Evolutionary conservation across 176 grass and related monocot genomes (phyloP).

Genomic region (Paspalum notatum): DNA sequence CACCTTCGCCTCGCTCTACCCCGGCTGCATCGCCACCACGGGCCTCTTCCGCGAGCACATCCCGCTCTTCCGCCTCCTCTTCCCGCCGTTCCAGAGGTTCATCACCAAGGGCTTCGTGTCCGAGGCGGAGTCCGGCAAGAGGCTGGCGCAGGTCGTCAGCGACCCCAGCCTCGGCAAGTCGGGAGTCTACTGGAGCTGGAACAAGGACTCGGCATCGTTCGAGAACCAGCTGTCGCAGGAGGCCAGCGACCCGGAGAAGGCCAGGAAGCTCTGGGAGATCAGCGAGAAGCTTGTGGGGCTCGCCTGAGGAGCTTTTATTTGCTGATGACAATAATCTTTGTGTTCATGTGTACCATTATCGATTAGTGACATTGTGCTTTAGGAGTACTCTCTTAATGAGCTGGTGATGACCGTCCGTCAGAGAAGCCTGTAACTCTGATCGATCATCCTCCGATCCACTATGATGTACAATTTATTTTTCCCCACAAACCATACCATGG

Average conservation of each 20-base stretch:
- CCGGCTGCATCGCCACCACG: slow-evolving; percentile 95
- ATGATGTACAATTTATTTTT: slow-evolving; percentile 47
- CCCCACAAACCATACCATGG: slow-evolving; percentile 1
- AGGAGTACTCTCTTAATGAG: background rate
- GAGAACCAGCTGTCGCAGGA: slow-evolving; percentile 97
- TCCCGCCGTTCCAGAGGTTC: slow-evolving; percentile 97
- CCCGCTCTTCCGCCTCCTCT: slow-evolving; percentile 81
- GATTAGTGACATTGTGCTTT: background rate
- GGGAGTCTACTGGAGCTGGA: slow-evolving; percentile 99
- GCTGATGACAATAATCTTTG: too few relatives aligned
- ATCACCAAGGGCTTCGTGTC: slow-evolving; percentile 96
- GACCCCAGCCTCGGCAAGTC: slow-evolving; percentile 93
- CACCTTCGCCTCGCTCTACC: slow-evolving; percentile 92
- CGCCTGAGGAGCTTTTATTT: slow-evolving; percentile 28
- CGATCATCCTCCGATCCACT: background rate
- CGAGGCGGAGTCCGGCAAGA: slow-evolving; percentile 91
- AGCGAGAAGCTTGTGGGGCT: slow-evolving; percentile 93
- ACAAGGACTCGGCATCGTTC: slow-evolving; percentile 90
- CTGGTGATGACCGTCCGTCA: background rate
- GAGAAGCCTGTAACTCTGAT: background rate
- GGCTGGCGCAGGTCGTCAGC: slow-evolving; percentile 91
- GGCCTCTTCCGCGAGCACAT: slow-evolving; percentile 88
- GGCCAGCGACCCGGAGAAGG: slow-evolving; percentile 85
- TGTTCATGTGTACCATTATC: background rate
- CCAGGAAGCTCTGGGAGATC: slow-evolving; percentile 85